Percentiles rank a stretch among this genome's conserved stretches.
Conservation (phyloP, 169 alveolate genomes). For the Eimeria necatrix region DNA sequence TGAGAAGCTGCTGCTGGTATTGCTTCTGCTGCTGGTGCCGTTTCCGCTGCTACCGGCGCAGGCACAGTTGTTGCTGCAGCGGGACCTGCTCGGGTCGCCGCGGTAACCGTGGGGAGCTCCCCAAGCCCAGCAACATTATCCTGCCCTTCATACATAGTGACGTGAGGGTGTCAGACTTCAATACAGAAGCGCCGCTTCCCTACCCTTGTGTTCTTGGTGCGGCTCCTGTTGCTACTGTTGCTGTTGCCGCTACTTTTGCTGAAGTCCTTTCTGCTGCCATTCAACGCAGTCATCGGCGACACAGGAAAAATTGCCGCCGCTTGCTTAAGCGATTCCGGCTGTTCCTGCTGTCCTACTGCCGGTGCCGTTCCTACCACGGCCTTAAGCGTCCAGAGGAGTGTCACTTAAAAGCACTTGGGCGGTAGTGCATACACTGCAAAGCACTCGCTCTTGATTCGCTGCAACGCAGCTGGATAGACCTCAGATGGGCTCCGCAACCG, state of each 20-base stretch:
- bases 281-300: not conserved
- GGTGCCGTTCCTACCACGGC: not conserved
- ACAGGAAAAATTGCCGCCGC: not conserved
- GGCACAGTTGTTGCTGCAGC: constrained; percentile 3
- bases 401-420: not conserved
- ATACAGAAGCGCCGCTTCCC: not conserved
- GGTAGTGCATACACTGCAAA: not conserved
- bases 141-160: not conserved
- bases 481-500: not conserved
- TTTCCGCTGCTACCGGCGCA: not conserved
- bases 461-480: not conserved
- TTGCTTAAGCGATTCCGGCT: not conserved
- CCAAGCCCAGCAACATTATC: not conserved
- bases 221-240: constrained; percentile 10
- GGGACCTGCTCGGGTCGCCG: not conserved
- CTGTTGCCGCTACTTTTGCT: constrained; percentile 20
- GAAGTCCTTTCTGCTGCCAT: constrained; percentile 4
- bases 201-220: not conserved
- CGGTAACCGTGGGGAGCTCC: not conserved
- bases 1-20: not conserved
- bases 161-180: not conserved
- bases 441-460: not conserved
- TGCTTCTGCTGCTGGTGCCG: constrained; percentile 46
- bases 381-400: not conserved
- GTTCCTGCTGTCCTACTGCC: constrained; percentile 13